Percentiles rank a stretch among this genome's conserved stretches.
Evolutionary conservation across 1,284 basidiomycete genomes (phyloP).

Genomic region (Ceratobasidium sp.): DNA sequence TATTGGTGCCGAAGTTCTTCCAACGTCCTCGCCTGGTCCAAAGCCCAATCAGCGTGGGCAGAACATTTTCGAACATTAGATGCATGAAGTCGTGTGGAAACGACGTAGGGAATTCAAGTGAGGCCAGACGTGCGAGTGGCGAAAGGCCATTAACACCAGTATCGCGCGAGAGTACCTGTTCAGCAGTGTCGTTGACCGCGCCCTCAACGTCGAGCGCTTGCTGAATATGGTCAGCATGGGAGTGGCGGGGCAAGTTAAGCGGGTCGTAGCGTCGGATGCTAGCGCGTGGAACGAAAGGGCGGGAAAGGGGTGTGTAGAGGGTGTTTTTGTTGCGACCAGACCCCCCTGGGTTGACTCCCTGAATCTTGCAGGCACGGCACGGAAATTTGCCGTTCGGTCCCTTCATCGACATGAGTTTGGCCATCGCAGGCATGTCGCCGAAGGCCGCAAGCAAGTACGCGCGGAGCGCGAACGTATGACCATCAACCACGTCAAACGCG

Average conservation of each 20-base stretch:
- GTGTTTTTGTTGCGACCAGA: not conserved
- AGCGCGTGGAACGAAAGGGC: slow-evolving; percentile 11
- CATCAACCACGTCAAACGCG: slow-evolving; percentile 17
- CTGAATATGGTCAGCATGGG: slow-evolving; percentile 1
- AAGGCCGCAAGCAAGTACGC: slow-evolving; percentile 43
- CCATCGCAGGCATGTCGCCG: slow-evolving; percentile 48
- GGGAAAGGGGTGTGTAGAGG: not conserved
- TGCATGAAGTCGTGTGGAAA: slow-evolving; percentile 68
- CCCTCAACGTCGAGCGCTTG: slow-evolving; percentile 1
- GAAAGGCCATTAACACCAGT: slow-evolving; percentile 42
- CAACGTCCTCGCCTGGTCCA: slow-evolving; percentile 60
- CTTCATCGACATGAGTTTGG: slow-evolving; percentile 48
- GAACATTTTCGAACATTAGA: slow-evolving; percentile 59
- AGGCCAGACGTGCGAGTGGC: slow-evolving; percentile 52
- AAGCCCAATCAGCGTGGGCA: slow-evolving; percentile 47
- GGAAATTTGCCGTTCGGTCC: slow-evolving; percentile 47
- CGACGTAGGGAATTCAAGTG: slow-evolving; percentile 59
- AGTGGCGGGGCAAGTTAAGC: slow-evolving; percentile 30
- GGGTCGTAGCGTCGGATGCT: not conserved
- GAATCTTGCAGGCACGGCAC: slow-evolving; percentile 47
- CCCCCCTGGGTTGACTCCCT: slow-evolving; percentile 23
- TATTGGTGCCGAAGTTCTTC: slow-evolving; percentile 59
- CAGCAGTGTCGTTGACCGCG: not conserved
- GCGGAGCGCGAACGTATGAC: slow-evolving; percentile 37
- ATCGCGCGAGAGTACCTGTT: not conserved